Base-by-base conservation (phyloP, 495 filamentous ascomycete species). In the Trichoderma asperelloides region DNA sequence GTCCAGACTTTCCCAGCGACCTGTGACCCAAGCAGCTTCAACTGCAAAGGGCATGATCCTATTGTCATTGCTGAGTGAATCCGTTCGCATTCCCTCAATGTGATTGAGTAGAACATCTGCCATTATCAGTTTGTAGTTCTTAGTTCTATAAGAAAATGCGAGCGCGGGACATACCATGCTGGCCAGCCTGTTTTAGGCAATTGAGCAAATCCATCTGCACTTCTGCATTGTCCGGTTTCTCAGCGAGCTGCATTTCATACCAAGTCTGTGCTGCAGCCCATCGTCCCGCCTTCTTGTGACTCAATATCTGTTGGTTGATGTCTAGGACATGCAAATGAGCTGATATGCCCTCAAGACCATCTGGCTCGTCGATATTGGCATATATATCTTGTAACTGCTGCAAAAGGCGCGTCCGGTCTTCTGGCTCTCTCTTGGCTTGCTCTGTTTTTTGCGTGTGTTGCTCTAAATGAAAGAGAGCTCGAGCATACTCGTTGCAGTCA, bases 261-360 rank as follows among this genome's bases (percentile, higher is more conserved):
- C 95, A 99, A 70, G 90, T 95, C 78, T 97, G 94, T 55, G 91
- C 96, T 63, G 95, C 92, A n/a, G 91, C 91, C 95, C 93, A 99
- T 73, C 93, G 84, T n/a, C 93, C 94, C 43, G 92, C 90, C 73
- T 96, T 97, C 43, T 88, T 86, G 74, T 98, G 93, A 70, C 93
- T 92, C 64, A 97, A 80, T 41, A 96, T 86, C 71, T 99, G 93
- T 72, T 97, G 93, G 60, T 97, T 91, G 65, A 96, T 85, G 67
- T 93, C 88, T 23, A 97, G 80, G 12, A 89, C 86, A 64, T 89
- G 87, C 28, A 97, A 76, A 72, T 95, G 87, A 6, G 89, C 86
- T 12, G 94, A 97, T 62, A 99, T 91, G 7, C 95, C 95, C 73
- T 97, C 92, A 51, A 99, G 89, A 0, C 96, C 93, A 75, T 99